These are phyloP conservation scores for Oryza glaberrima DNA, from an alignment of 176 grass and related monocot genomes.

Conservation along the genomic window DNA sequence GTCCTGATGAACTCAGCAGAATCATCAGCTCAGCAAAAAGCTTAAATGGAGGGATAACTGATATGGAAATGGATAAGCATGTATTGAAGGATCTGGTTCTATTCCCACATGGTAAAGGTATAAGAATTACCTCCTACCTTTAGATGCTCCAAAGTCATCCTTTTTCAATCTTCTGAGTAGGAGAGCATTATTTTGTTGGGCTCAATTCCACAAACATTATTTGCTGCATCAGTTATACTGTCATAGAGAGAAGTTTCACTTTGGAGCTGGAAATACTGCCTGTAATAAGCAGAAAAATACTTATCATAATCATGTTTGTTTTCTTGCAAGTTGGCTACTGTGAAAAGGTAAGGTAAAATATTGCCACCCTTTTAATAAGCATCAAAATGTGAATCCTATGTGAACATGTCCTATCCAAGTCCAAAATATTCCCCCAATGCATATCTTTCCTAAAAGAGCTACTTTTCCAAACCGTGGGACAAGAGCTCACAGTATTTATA, in stretches of 20 bases:
- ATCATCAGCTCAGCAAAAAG: conserved; percentile 1
- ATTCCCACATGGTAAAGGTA: conserved; percentile 20
- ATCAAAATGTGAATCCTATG: background rate
- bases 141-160: conserved; percentile 7
- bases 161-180: background rate
- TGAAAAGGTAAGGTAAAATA: background rate
- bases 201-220: background rate
- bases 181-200: background rate
- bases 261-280: background rate
- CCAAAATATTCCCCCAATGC: conserved; percentile 2
- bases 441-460: conserved; percentile 15
- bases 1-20: background rate
- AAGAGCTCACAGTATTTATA: background rate
- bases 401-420: background rate
- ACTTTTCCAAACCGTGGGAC: background rate
- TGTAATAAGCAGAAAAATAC: background rate
- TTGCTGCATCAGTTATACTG: background rate
- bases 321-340: background rate
- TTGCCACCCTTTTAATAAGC: background rate
- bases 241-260: background rate
- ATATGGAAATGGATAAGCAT: conserved; percentile 33
- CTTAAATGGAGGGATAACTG: conserved; percentile 14
- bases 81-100: conserved; percentile 29
- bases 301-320: background rate
- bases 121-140: background rate